These are phyloP conservation scores for Fusarium udum DNA, from an alignment of 2,329 filamentous ascomycete genomes.

Conservation along the genomic window DNA sequence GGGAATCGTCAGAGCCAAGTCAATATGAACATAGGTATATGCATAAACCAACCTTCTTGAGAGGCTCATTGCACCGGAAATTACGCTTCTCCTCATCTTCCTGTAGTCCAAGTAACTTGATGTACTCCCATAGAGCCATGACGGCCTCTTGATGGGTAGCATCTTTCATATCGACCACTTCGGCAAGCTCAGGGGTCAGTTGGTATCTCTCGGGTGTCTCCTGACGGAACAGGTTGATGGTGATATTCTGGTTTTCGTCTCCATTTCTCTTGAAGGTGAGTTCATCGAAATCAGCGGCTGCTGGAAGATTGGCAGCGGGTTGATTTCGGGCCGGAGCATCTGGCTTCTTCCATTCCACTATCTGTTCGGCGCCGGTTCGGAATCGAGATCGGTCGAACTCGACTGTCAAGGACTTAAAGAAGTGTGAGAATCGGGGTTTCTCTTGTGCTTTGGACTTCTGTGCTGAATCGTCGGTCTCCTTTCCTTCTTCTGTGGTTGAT, in stretches of 20 bases:
- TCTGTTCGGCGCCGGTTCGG: slow-evolving; percentile 63
- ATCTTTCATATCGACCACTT: slow-evolving; percentile 86
- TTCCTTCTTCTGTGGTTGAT: slow-evolving; percentile 47
- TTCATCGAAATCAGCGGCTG: slow-evolving; percentile 85
- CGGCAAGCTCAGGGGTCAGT: slow-evolving; percentile 80
- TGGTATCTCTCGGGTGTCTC: slow-evolving; percentile 87
- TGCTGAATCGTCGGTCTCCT: slow-evolving; percentile 42
- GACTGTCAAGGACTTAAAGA: slow-evolving; percentile 82
- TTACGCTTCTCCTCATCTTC: slow-evolving; percentile 95
- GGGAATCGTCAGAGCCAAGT: slow-evolving; percentile 38
- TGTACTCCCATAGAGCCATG: slow-evolving; percentile 95
- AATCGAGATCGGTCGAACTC: slow-evolving; percentile 73
- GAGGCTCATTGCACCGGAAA: slow-evolving; percentile 86
- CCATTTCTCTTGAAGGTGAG: slow-evolving; percentile 90
- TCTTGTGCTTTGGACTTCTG: slow-evolving; percentile 52
- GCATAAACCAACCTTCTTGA: slow-evolving; percentile 73
- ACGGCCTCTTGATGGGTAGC: slow-evolving; percentile 89
- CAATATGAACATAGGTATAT: not conserved
- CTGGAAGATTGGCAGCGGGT: slow-evolving; percentile 53
- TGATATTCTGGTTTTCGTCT: slow-evolving; percentile 92
- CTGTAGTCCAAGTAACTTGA: slow-evolving; percentile 83
- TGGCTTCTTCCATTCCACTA: slow-evolving; percentile 89
- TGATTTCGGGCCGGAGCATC: slow-evolving; percentile 62
- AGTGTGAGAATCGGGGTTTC: slow-evolving; percentile 74
- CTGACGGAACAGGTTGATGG: slow-evolving; percentile 84